phyloP scores from a whole-genome alignment of 768 basidiomycete species.

The Mycena epipterygia region DNA sequence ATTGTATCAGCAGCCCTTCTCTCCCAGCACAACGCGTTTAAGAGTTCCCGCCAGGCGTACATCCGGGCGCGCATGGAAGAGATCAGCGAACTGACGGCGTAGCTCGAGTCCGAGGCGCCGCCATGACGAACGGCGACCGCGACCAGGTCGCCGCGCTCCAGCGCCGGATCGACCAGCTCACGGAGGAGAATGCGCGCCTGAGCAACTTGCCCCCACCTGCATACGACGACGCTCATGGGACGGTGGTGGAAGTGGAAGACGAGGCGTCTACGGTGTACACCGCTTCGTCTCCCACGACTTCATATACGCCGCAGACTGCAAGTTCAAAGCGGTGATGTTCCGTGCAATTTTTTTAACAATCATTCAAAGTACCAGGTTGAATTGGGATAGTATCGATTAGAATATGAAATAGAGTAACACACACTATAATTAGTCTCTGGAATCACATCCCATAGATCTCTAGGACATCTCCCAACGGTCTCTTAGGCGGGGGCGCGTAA shows the following conservation, averaged over 20 bases:
- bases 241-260: neutral
- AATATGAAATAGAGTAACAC: too few species aligned
- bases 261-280: neutral
- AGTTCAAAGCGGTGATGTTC: neutral
- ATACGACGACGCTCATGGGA: neutral
- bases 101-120: neutral
- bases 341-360: neutral
- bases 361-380: too few species aligned
- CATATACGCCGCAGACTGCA: neutral
- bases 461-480: constrained; percentile 22
- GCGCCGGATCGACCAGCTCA: neutral
- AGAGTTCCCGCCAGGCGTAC: neutral
- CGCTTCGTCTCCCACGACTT: neutral
- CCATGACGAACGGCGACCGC: neutral
- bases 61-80: neutral
- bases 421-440: neutral
- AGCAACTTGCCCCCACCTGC: neutral
- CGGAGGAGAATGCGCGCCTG: neutral
- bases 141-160: neutral
- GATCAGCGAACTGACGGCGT: neutral
- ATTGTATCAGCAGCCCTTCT: neutral
- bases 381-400: too few species aligned
- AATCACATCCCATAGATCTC: neutral
- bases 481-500: constrained; percentile 17
- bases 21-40: neutral